Base-by-base conservation (phyloP, 176 grass and related monocot genomes). In the Paspalum notatum region DNA sequence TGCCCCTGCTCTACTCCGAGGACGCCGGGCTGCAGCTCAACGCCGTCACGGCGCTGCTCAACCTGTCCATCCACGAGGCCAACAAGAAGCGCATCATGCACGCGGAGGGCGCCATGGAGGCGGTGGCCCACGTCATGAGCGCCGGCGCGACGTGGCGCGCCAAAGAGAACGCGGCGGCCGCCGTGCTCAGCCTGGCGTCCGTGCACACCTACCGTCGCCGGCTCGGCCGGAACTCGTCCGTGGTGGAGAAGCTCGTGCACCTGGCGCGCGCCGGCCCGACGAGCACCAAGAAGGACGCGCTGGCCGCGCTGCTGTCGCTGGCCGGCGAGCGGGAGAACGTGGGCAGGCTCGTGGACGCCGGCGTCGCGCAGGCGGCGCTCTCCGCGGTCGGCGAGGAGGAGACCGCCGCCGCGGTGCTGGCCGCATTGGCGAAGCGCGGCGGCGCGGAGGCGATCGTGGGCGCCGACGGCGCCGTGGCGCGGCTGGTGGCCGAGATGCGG, bases 51-150 rank as follows among this genome's bases (percentile, higher is more conserved):
- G 96, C 91, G 50, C 60, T 99, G 75, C 90, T 99, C 8, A 99
- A 99, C 83, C 93, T 99, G 0, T 99, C 93, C 13, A 91, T 96
- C 20, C 86, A 93, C 22, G 97, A 99, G 62, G 88, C 93, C 27
- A 99, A 99, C 90, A 95, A 93, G 85, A 89, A 90, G 88, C 93
- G 86, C 58, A 93, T 99, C 82, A 96, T 99, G 97, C 93, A 99
- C 81, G 87, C 86, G 4, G 91, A 99, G 39, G 93, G 97, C 74
- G 91, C 79, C 27, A 44, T 90, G 3, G 88, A 96, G 37, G 91
- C 86, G 2, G 76, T 99, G 37, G 66, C 77, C 37, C 84, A 93
- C 16, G 76, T 90, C 56, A 79, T 99, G 72, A 71, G 72, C 63
- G 74, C 83, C 14, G 96, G 92, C 39, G 71, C 78, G 27, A 85